Evolutionary conservation across 495 filamentous ascomycete species (phyloP), one percentile per base, ranked within the genome.

Genomic region (Daldinia bambusicola): DNA sequence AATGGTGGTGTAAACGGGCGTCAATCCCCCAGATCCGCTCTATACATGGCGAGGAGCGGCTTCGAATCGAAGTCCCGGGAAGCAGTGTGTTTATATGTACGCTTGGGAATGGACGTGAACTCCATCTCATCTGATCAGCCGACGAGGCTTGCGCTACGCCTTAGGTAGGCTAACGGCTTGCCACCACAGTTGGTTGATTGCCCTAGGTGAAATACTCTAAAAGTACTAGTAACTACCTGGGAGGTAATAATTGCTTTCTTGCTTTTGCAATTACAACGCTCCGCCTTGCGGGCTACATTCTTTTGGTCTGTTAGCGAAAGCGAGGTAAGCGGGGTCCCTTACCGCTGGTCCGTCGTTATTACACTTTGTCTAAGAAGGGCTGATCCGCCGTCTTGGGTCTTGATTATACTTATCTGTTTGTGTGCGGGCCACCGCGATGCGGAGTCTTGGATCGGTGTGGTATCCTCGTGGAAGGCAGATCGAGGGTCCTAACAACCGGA

Each of bases 401-500:
- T 22, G 51, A 55, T 63, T 43, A 3, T n/a, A n/a, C n/a, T n/a
- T 43, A 4, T n/a, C 18, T 55, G 53, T 55, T 30, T 37, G 53
- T 43, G 34, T 22, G 50, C 22, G 55, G 51, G 16, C 34, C 14
- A 36, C 52, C 52, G 52, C 13, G 45, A 31, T n/a, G 31, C 48
- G 31, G 18, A 30, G 63, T 40, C 37, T 65, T 38, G 36, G 2
- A 41, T 40, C 32, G 18, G 13, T 26, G 31, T 57, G 38, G 4
- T 16, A 6, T 9, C 51, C 50, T 68, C 57, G 65, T 55, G 57
- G 48, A 40, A n/a, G 43, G 31, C 36, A 37, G 4, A 56, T 32
- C 9, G 26, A 48, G 37, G 16, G 45, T 50, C 50, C 18, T 12
- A 43, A 18, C 41, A 48, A 34, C 14, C 14, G 18, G 65, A 56